Percentiles rank a stretch among this genome's conserved stretches.
These are phyloP conservation scores for Dictyostelium firmibasis DNA, from an alignment of 78 protist genomes.

Conservation along the genomic window DNA sequence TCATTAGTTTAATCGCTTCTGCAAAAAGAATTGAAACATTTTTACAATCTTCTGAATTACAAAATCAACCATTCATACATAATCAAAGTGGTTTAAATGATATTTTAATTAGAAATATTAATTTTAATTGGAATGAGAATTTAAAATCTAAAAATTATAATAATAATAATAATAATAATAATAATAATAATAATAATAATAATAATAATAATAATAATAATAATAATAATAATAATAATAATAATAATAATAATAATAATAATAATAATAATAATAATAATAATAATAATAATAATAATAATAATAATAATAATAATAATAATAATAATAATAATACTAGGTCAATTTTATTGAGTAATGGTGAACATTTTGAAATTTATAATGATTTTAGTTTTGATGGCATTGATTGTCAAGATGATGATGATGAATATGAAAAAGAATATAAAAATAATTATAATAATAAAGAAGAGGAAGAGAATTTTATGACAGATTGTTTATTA, in stretches of 20 bases:
- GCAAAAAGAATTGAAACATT: constrained; percentile 25
- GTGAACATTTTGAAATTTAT: not conserved
- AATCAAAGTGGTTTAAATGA: not conserved
- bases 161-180: not conserved
- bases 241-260: not conserved
- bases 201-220: not conserved
- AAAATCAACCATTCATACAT: not conserved
- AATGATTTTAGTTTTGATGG: not conserved
- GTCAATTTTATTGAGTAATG: not conserved
- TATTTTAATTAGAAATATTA: constrained; percentile 10
- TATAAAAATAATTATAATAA: not conserved
- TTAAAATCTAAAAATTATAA: not conserved
- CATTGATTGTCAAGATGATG: not conserved
- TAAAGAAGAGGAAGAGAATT: not conserved
- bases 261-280: not conserved
- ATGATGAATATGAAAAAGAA: not conserved
- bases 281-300: too few relatives aligned
- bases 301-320: too few relatives aligned
- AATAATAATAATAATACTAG: not conserved
- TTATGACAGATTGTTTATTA: not conserved
- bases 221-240: not conserved
- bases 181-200: not conserved
- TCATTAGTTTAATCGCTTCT: not conserved
- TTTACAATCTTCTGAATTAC: constrained; percentile 8
- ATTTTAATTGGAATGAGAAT: constrained; percentile 16